A percentile compares a stretch with the other conserved stretches of the same genome.
phyloP scores from a whole-genome alignment of 1,284 basidiomycete genomes.

The Tetrapyrgos nigripes region DNA sequence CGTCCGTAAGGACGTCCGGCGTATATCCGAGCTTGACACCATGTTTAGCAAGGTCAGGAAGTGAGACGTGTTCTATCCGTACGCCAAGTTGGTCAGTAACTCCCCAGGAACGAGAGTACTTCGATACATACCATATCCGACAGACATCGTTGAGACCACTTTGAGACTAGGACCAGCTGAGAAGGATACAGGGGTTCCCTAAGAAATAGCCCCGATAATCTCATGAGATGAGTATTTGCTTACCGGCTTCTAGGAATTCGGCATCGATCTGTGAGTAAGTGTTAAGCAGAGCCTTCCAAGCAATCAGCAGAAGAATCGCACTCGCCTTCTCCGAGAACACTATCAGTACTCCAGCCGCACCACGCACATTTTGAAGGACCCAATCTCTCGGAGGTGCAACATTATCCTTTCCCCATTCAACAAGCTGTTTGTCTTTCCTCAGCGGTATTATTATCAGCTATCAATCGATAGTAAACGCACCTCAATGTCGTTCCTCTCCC shows the following conservation, averaged over 20 bases:
- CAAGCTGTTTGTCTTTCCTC: slow-evolving; percentile 48
- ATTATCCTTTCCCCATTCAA: slow-evolving; percentile 75
- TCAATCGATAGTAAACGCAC: slow-evolving; percentile 38
- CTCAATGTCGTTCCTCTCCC: slow-evolving; percentile 58
- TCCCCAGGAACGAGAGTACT: not conserved
- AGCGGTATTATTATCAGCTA: not conserved
- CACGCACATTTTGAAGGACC: slow-evolving; percentile 78
- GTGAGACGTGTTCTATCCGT: slow-evolving; percentile 80
- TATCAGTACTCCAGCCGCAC: slow-evolving; percentile 70
- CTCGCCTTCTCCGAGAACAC: slow-evolving; percentile 76
- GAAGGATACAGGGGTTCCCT: not conserved
- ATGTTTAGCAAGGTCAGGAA: slow-evolving; percentile 65
- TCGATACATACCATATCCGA: slow-evolving; percentile 75
- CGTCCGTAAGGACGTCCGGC: slow-evolving; percentile 88
- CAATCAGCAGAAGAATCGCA: slow-evolving; percentile 1
- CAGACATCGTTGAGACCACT: slow-evolving; percentile 90
- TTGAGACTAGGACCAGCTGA: slow-evolving; percentile 76
- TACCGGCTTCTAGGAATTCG: slow-evolving; percentile 76
- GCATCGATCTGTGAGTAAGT: slow-evolving; percentile 61
- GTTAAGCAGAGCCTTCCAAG: not conserved
- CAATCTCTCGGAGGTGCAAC: slow-evolving; percentile 76
- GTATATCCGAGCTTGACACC: slow-evolving; percentile 88
- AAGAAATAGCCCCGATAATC: not conserved
- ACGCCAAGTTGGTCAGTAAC: not conserved
- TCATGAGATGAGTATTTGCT: slow-evolving; percentile 12